Conservation (phyloP, 2,329 filamentous ascomycete species). For the Lachnum nothofagi region DNA sequence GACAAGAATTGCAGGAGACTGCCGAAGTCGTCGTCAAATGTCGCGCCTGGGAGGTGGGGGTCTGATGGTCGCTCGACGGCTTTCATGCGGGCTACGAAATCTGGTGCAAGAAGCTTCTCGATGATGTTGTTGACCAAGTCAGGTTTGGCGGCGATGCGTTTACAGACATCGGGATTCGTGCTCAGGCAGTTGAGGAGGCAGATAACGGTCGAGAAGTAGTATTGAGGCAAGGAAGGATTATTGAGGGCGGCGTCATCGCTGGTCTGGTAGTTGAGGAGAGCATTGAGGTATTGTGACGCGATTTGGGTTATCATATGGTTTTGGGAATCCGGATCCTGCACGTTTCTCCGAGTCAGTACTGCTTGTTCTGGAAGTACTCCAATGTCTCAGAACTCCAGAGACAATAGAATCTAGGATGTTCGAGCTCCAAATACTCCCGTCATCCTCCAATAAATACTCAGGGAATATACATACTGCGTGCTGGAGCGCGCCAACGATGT, state of each 20-base stretch:
- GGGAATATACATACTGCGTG: not conserved
- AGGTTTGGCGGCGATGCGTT: conserved; percentile 16
- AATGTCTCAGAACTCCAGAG: not conserved
- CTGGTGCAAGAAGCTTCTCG: conserved; percentile 19
- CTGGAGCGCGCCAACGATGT: not conserved
- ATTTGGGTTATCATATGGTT: conserved; percentile 21
- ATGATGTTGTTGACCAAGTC: conserved; percentile 19
- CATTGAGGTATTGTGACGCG: conserved; percentile 23
- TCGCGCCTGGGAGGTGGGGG: conserved; percentile 9
- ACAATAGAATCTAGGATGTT: too few relatives aligned
- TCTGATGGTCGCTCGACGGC: conserved; percentile 1
- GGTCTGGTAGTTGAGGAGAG: conserved; percentile 22
- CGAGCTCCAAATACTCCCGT: too few relatives aligned
- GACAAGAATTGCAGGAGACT: conserved; percentile 26
- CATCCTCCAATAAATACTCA: not conserved
- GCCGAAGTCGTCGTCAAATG: conserved; percentile 26
- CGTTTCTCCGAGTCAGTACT: not conserved
- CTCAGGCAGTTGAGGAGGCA: conserved; percentile 23
- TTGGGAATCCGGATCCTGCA: conserved; percentile 2
- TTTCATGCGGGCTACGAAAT: conserved; percentile 21
- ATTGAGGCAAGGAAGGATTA: conserved; percentile 19
- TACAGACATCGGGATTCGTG: conserved; percentile 22
- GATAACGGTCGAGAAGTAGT: conserved; percentile 22
- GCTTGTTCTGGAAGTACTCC: not conserved
- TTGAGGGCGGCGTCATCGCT: conserved; percentile 19